Conservation (phyloP, 1,139 yeast genomes). For the Taiozyma onychis region DNA sequence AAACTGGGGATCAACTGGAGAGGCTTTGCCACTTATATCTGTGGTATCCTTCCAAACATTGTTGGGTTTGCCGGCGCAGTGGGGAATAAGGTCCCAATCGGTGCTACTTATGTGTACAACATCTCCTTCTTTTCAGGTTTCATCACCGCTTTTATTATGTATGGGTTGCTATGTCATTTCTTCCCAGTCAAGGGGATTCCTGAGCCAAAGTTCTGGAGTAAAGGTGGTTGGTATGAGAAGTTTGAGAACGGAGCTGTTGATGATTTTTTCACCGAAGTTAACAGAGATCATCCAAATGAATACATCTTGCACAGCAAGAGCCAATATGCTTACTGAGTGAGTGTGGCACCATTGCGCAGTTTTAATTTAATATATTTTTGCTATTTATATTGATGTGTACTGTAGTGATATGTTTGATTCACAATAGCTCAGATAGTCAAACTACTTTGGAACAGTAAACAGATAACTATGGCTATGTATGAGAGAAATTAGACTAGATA, state of each 20-base stretch:
- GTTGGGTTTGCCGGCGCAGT: constrained; percentile 87
- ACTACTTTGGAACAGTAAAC: not conserved
- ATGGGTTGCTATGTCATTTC: constrained; percentile 42
- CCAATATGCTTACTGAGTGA: not conserved
- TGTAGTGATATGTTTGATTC: not conserved
- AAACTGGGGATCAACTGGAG: constrained; percentile 75
- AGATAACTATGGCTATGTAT: not conserved
- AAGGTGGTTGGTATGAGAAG: constrained; percentile 62
- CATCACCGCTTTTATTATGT: constrained; percentile 46
- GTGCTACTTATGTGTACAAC: constrained; percentile 69
- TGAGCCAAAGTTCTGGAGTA: constrained; percentile 38
- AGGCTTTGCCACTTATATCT: constrained; percentile 62
- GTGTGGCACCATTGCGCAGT: not conserved
- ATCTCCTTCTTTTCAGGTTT: constrained; percentile 76
- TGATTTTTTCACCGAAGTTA: constrained; percentile 43
- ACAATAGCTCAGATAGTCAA: not conserved
- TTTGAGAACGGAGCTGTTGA: constrained; percentile 54
- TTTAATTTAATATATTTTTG: not conserved
- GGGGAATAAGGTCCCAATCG: constrained; percentile 65
- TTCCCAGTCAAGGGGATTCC: constrained; percentile 63
- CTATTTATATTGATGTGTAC: too few species aligned
- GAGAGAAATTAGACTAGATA: not conserved
- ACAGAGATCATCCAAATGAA: constrained; percentile 19
- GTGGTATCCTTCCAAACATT: constrained; percentile 77
- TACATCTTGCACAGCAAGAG: constrained; percentile 2